phyloP scores from a whole-genome alignment of 306 rosid species.

The Cicer bijugum region DNA sequence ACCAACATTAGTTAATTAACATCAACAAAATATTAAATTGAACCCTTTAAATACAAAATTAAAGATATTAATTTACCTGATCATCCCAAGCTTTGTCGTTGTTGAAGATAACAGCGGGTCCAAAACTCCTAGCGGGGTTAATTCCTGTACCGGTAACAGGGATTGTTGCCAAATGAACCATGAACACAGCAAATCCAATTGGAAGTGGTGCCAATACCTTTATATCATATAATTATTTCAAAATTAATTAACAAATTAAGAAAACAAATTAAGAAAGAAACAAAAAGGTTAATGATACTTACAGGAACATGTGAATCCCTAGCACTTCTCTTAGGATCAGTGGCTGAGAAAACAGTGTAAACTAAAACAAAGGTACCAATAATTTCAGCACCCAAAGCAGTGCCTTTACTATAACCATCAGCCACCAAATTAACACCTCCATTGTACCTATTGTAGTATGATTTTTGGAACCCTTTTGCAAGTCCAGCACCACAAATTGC shows the following conservation, averaged over 20 bases:
- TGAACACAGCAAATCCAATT: conserved; percentile 94
- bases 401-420: conserved; percentile 69
- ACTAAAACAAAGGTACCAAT: conserved; percentile 96
- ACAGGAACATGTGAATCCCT: conserved; percentile 98
- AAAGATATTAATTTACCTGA: conserved; percentile 48
- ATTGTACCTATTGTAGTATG: conserved; percentile 52
- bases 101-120: conserved; percentile 92
- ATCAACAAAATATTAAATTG: no score
- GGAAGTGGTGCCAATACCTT: conserved; percentile 98
- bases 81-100: conserved; percentile 77
- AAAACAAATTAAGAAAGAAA: not conserved
- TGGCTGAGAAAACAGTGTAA: conserved; percentile 97
- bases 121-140: conserved; percentile 94
- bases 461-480: conserved; percentile 76
- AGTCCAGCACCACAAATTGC: conserved; percentile 81
- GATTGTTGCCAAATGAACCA: conserved; percentile 94
- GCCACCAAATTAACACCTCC: conserved; percentile 69
- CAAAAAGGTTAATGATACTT: conserved; percentile 35
- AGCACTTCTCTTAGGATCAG: conserved; percentile 91
- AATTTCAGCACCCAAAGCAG: conserved; percentile 90
- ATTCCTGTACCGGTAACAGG: conserved; percentile 95
- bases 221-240: not conserved
- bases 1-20: not conserved
- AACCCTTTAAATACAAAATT: no score
- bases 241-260: not conserved